phyloP scores from a whole-genome alignment of 1,284 basidiomycete genomes.

The Gomphus sp. region DNA sequence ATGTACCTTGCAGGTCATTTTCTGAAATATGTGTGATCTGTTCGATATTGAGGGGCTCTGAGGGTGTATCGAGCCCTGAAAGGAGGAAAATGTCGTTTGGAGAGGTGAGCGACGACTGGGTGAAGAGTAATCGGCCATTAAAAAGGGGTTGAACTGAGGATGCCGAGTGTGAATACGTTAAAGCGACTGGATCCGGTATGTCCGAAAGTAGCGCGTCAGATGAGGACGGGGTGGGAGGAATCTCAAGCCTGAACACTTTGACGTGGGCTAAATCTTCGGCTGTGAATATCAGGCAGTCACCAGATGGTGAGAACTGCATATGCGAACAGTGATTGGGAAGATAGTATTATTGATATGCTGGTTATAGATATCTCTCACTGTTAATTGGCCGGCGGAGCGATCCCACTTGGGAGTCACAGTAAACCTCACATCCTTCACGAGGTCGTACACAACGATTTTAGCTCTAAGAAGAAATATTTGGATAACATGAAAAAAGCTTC shows the following conservation, averaged over 20 bases:
- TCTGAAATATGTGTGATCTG: slow-evolving; percentile 57
- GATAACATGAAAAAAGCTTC: not conserved
- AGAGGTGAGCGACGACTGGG: slow-evolving; percentile 55
- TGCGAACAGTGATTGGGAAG: not conserved
- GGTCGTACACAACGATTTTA: slow-evolving; percentile 72
- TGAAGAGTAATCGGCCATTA: slow-evolving; percentile 55
- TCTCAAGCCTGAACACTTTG: slow-evolving; percentile 62
- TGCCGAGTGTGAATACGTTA: slow-evolving; percentile 49
- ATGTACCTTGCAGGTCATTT: slow-evolving; percentile 44
- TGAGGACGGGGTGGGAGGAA: slow-evolving; percentile 50
- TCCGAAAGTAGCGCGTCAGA: slow-evolving; percentile 38
- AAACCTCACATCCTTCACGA: slow-evolving; percentile 55
- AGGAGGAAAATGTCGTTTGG: slow-evolving; percentile 71
- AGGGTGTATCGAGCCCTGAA: slow-evolving; percentile 31
- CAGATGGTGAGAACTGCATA: slow-evolving; percentile 65
- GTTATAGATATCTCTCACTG: slow-evolving; percentile 28
- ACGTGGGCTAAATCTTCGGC: slow-evolving; percentile 67
- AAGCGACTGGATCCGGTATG: slow-evolving; percentile 41
- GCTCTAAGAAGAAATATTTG: slow-evolving; percentile 31
- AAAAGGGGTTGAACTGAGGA: slow-evolving; percentile 52
- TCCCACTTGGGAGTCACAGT: slow-evolving; percentile 78
- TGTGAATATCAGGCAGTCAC: slow-evolving; percentile 60
- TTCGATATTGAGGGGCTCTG: slow-evolving; percentile 22
- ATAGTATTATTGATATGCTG: slow-evolving; percentile 12
- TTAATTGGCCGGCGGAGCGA: slow-evolving; percentile 55